These are phyloP conservation scores for Brachypodium distachyon DNA, from an alignment of 202 grass and related monocot genomes.

Conservation along the genomic window DNA sequence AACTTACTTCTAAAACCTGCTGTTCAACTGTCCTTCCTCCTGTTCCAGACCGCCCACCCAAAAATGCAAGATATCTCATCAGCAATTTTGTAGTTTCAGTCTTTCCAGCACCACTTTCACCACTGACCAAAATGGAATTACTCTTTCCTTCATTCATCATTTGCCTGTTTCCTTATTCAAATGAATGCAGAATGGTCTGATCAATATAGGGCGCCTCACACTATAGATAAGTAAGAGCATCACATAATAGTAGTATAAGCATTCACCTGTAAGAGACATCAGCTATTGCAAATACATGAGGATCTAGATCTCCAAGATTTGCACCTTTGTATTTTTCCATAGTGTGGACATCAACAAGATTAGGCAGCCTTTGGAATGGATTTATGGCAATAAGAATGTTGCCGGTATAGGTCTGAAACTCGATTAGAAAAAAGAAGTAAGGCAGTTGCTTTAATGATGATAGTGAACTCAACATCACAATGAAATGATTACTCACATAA, in stretches of 20 bases:
- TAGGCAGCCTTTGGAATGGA: slow-evolving; percentile 87
- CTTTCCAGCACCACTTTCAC: slow-evolving; percentile 99
- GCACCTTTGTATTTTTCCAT: slow-evolving; percentile 87
- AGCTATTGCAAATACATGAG: slow-evolving; percentile 85
- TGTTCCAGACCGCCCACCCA: slow-evolving; percentile 74
- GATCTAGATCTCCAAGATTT: slow-evolving; percentile 66
- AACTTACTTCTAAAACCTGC: slow-evolving; percentile 92
- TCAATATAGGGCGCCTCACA: slow-evolving; percentile 32
- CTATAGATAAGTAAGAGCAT: slow-evolving; percentile 8
- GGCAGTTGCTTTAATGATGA: neutral
- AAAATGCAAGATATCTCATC: slow-evolving; percentile 96
- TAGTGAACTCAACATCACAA: slow-evolving; percentile 23
- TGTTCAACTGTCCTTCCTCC: slow-evolving; percentile 95
- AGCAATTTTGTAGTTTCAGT: slow-evolving; percentile 94
- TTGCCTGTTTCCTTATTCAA: slow-evolving; percentile 80
- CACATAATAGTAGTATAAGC: slow-evolving; percentile 33
- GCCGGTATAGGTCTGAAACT: slow-evolving; percentile 74
- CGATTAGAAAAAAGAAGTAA: slow-evolving; percentile 30
- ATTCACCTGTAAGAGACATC: slow-evolving; percentile 89
- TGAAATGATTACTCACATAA: slow-evolving; percentile 58
- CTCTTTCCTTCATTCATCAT: slow-evolving; percentile 98
- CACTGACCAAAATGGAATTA: slow-evolving; percentile 98
- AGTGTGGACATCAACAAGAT: slow-evolving; percentile 55
- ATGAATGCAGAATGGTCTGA: slow-evolving; percentile 36
- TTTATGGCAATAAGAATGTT: slow-evolving; percentile 95